Percentiles rank a stretch among this genome's conserved stretches.
These are phyloP conservation scores for Globisporangium uncinulatum DNA, from an alignment of 352 stramenopile species.

Conservation along the genomic window DNA sequence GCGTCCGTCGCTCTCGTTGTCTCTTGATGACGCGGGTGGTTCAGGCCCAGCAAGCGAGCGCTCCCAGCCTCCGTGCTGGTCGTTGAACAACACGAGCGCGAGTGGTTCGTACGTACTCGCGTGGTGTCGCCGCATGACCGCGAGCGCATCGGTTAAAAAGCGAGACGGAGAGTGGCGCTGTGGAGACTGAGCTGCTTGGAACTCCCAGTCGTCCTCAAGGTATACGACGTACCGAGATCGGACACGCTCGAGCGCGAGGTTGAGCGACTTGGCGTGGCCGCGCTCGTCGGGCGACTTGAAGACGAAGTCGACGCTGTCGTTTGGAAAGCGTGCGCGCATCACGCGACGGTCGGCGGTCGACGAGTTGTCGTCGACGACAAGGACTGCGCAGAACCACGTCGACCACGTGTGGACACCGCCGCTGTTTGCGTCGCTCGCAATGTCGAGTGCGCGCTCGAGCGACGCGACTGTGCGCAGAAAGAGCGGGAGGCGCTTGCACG, in stretches of 20 bases:
- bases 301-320: constrained; percentile 23
- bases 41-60: background rate
- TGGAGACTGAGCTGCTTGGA: constrained; percentile 1
- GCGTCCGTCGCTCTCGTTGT: background rate
- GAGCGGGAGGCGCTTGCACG: constrained; percentile 43
- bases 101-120: constrained; percentile 10
- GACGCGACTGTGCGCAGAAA: constrained; percentile 36
- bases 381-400: constrained; percentile 30
- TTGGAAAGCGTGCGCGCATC: constrained; percentile 31
- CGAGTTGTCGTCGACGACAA: constrained; percentile 57
- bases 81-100: constrained; percentile 46
- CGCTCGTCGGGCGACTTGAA: constrained; percentile 22
- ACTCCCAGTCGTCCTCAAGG: constrained; percentile 62
- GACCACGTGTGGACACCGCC: background rate
- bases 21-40: background rate
- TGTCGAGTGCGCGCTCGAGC: constrained; percentile 13
- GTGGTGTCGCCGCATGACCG: constrained; percentile 14
- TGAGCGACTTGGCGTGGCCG: constrained; percentile 51
- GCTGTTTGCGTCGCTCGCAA: background rate
- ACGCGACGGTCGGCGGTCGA: constrained; percentile 21
- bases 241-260: constrained; percentile 25
- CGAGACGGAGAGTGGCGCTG: too few species aligned
- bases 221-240: constrained; percentile 44
- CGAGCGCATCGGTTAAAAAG: constrained; percentile 18
- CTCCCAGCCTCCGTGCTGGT: constrained; percentile 31